A percentile compares a stretch with the other conserved stretches of the same genome.
phyloP scores from a whole-genome alignment of 495 filamentous ascomycete genomes.

The Aspergillus wentii region DNA sequence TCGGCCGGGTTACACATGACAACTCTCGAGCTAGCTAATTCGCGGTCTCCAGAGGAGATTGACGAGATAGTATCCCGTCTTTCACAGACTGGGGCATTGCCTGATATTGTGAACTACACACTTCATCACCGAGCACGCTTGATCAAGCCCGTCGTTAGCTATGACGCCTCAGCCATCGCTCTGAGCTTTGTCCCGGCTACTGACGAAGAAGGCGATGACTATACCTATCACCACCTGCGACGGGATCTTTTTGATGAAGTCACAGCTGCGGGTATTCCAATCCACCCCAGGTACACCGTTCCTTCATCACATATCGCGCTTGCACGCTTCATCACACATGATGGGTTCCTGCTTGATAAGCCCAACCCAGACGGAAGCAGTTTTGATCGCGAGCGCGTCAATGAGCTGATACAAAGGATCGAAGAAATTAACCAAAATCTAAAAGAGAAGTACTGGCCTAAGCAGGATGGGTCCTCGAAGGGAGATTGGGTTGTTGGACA shows the following conservation, averaged over 20 bases:
- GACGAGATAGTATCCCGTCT: constrained; percentile 52
- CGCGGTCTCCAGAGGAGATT: constrained; percentile 57
- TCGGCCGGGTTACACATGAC: constrained; percentile 75
- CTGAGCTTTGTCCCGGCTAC: constrained; percentile 79
- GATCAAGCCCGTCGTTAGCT: constrained; percentile 77
- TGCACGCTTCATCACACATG: constrained; percentile 65
- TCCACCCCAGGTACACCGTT: constrained; percentile 75
- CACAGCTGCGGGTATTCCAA: constrained; percentile 49
- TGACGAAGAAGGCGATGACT: constrained; percentile 46
- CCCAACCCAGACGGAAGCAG: constrained; percentile 15
- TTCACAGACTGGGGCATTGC: constrained; percentile 32
- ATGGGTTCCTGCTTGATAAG: constrained; percentile 33
- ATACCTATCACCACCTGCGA: constrained; percentile 88
- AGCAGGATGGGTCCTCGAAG: constrained; percentile 37
- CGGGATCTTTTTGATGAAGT: constrained; percentile 66
- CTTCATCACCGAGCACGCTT: constrained; percentile 61
- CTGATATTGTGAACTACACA: constrained; percentile 58
- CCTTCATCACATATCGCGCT: constrained; percentile 87
- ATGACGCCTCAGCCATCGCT: constrained; percentile 78
- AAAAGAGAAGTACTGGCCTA: constrained; percentile 60
- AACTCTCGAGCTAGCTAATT: constrained; percentile 74
- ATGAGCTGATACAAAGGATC: constrained; percentile 58
- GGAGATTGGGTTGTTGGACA: constrained; percentile 72
- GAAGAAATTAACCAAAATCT: constrained; percentile 74
- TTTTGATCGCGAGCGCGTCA: constrained; percentile 41